A percentile compares a stretch with the other conserved stretches of the same genome.
Evolutionary conservation across 2,329 filamentous ascomycete species (phyloP).

Genomic region (Drechslera avenae): DNA sequence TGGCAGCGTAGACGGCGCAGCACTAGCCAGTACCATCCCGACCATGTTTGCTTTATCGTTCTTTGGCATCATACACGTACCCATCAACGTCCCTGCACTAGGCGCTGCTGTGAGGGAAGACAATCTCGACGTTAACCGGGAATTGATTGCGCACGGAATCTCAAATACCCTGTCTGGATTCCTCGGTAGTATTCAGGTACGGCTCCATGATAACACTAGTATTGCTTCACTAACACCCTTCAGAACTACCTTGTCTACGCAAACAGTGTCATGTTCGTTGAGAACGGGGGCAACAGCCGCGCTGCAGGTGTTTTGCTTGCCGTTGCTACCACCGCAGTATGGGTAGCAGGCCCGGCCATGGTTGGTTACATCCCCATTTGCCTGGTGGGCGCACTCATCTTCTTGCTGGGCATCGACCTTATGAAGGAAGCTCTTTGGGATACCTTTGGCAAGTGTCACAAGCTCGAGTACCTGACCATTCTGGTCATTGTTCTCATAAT

Average conservation of each 20-base stretch:
- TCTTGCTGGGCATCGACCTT: slow-evolving; percentile 90
- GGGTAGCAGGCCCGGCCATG: slow-evolving; percentile 82
- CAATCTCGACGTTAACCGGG: slow-evolving; percentile 86
- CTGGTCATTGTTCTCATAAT: slow-evolving; percentile 90
- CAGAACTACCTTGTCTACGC: slow-evolving; percentile 97
- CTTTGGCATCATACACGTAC: slow-evolving; percentile 95
- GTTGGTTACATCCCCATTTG: slow-evolving; percentile 96
- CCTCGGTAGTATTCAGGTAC: slow-evolving; percentile 77
- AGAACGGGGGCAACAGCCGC: slow-evolving; percentile 85
- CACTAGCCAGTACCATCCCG: slow-evolving; percentile 81
- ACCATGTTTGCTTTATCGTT: slow-evolving; percentile 98
- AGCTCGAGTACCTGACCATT: slow-evolving; percentile 86
- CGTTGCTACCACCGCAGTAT: slow-evolving; percentile 75
- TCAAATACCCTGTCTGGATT: slow-evolving; percentile 91
- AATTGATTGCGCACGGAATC: slow-evolving; percentile 88
- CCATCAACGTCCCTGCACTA: slow-evolving; percentile 94
- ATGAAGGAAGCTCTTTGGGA: slow-evolving; percentile 86
- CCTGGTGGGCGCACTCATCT: slow-evolving; percentile 95
- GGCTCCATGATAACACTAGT: background rate
- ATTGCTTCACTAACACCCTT: slow-evolving; percentile 24
- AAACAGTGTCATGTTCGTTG: slow-evolving; percentile 96
- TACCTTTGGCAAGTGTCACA: slow-evolving; percentile 85
- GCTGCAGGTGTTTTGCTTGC: slow-evolving; percentile 87
- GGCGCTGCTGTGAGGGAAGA: slow-evolving; percentile 91
- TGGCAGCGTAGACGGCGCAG: slow-evolving; percentile 78